A percentile compares a stretch with the other conserved stretches of the same genome.
These are phyloP conservation scores for Huiozyma naganishii DNA, from an alignment of 805 yeast species.

Conservation along the genomic window DNA sequence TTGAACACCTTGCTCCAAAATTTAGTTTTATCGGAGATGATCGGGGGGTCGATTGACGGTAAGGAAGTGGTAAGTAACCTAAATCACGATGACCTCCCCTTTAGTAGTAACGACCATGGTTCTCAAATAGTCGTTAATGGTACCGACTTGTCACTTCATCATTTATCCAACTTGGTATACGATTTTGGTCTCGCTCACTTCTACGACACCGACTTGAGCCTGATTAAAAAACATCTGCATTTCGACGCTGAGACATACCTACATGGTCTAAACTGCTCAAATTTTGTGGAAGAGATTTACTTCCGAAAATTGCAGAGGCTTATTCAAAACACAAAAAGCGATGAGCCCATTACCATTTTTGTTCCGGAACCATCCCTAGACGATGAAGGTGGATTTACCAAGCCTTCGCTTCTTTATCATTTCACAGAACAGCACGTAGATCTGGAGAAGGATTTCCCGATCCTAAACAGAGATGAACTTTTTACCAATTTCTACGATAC, in stretches of 20 bases:
- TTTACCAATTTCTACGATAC: slow-evolving; percentile 35
- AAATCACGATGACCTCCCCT: slow-evolving; percentile 13
- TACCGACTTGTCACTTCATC: slow-evolving; percentile 20
- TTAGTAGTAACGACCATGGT: slow-evolving; percentile 26
- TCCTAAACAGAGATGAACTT: neutral
- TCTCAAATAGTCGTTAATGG: slow-evolving; percentile 28
- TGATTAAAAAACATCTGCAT: slow-evolving; percentile 18
- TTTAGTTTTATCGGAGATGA: slow-evolving; percentile 31
- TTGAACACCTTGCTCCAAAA: slow-evolving; percentile 16
- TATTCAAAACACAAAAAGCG: slow-evolving; percentile 28
- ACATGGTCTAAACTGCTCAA: slow-evolving; percentile 46
- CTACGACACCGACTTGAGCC: slow-evolving; percentile 27
- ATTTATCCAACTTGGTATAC: slow-evolving; percentile 32
- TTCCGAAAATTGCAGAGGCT: slow-evolving; percentile 46
- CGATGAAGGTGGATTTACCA: slow-evolving; percentile 28
- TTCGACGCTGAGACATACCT: slow-evolving; percentile 50
- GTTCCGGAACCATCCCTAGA: slow-evolving; percentile 33
- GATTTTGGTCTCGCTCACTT: slow-evolving; percentile 41
- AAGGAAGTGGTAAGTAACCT: slow-evolving; percentile 12
- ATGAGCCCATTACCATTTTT: slow-evolving; percentile 47
- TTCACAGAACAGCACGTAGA: slow-evolving; percentile 30
- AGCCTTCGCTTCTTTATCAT: slow-evolving; percentile 46
- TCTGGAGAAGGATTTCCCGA: slow-evolving; percentile 14
- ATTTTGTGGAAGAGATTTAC: slow-evolving; percentile 59
- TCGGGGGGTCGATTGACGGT: slow-evolving; percentile 33